phyloP scores from a whole-genome alignment of 495 filamentous ascomycete species.

The Echria macrotheca region DNA sequence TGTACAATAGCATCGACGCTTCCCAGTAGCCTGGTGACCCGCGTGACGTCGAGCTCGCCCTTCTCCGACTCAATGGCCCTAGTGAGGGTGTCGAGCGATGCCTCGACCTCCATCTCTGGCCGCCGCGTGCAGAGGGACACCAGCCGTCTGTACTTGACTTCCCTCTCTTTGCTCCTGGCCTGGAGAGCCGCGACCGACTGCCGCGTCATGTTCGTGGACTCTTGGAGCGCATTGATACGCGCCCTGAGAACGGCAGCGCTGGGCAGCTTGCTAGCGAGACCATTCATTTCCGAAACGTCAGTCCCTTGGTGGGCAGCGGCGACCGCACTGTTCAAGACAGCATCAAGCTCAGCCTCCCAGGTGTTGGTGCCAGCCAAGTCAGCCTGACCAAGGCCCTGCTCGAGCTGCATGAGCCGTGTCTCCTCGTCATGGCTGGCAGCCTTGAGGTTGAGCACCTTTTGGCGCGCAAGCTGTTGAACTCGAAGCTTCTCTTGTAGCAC shows the following conservation, averaged over 20 bases:
- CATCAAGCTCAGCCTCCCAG: constrained; percentile 36
- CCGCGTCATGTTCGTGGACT: constrained; percentile 53
- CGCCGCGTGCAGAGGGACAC: constrained; percentile 65
- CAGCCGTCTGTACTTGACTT: constrained; percentile 63
- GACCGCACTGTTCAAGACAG: constrained; percentile 19
- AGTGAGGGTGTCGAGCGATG: constrained; percentile 54
- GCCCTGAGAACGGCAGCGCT: constrained; percentile 36
- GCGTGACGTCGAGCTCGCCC: constrained; percentile 59
- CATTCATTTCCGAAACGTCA: too few relatives aligned
- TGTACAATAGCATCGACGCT: constrained; percentile 60
- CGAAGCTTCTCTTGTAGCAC: constrained; percentile 53
- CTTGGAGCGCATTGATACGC: constrained; percentile 43
- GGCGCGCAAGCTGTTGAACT: constrained; percentile 39
- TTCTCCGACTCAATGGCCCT: constrained; percentile 70
- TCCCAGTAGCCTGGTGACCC: constrained; percentile 67
- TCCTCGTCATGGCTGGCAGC: constrained; percentile 47
- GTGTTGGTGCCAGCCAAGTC: constrained; percentile 26
- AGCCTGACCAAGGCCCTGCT: constrained; percentile 32
- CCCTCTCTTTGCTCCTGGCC: constrained; percentile 58
- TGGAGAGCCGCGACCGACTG: constrained; percentile 53
- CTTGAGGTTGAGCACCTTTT: constrained; percentile 43
- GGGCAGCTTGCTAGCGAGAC: constrained; percentile 24
- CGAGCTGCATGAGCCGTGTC: constrained; percentile 30
- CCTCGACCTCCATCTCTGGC: constrained; percentile 58
- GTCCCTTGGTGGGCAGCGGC: too few relatives aligned